Percentiles rank a stretch among this genome's conserved stretches.
Conservation (phyloP, 352 stramenopile genomes). For the Globisporangium nagaii region DNA sequence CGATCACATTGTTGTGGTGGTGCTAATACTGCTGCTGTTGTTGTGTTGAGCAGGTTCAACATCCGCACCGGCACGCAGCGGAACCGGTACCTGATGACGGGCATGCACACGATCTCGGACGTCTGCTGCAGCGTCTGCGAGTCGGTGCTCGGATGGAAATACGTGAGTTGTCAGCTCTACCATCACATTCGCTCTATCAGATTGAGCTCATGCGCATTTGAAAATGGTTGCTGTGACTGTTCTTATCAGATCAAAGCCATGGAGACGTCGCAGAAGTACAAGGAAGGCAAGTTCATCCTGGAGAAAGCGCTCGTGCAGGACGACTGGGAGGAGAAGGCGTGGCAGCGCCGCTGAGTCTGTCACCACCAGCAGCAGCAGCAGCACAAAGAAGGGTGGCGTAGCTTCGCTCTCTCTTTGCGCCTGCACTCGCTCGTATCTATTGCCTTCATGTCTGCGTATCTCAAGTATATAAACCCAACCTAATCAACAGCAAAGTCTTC, state of each 20-base stretch:
- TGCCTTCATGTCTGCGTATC: too few relatives aligned
- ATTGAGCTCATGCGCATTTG: too few relatives aligned
- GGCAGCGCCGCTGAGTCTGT: conserved; percentile 19
- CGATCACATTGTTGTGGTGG: too few relatives aligned
- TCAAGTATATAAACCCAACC: too few relatives aligned
- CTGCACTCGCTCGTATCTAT: too few relatives aligned
- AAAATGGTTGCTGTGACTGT: too few relatives aligned
- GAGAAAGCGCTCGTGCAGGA: conserved; percentile 71
- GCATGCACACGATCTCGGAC: conserved; percentile 75
- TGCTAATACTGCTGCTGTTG: too few relatives aligned
- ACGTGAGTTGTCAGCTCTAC: conserved; percentile 46
- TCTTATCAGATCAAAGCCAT: conserved; percentile 80
- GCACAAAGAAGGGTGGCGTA: too few relatives aligned
- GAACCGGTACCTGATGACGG: conserved; percentile 75
- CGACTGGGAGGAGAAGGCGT: conserved; percentile 44
- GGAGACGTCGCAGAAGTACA: conserved; percentile 81
- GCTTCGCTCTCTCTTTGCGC: background rate
- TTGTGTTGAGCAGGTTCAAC: conserved; percentile 51
- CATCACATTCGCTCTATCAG: too few relatives aligned
- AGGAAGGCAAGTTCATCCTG: conserved; percentile 83
- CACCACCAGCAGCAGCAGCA: background rate
- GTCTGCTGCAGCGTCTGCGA: conserved; percentile 58
- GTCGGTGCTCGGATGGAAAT: conserved; percentile 77
- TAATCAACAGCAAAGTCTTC: too few relatives aligned
- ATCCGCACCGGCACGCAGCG: conserved; percentile 44